Conservation (phyloP, 2,329 filamentous ascomycete species). For the Escovopsis sp. region DNA sequence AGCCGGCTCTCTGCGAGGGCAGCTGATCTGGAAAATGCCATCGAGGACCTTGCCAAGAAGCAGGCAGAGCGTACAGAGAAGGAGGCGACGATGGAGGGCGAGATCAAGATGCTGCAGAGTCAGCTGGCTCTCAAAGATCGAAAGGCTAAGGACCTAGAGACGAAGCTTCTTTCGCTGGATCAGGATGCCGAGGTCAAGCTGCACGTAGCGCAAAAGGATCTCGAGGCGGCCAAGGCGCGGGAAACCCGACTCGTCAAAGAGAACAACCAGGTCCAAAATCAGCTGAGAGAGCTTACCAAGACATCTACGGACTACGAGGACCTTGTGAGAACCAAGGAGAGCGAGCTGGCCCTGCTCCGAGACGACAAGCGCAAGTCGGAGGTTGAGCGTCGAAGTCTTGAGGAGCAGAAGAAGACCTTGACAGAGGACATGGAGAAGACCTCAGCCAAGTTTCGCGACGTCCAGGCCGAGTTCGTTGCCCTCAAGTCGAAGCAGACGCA, state of each 20-base stretch:
- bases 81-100: constrained; percentile 62
- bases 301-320: constrained; percentile 95
- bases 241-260: constrained; percentile 66
- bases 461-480: constrained; percentile 76
- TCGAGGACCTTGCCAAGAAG: constrained; percentile 53
- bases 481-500: constrained; percentile 73
- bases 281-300: constrained; percentile 72
- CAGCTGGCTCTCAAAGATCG: constrained; percentile 79
- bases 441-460: constrained; percentile 58
- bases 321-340: constrained; percentile 82
- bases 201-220: constrained; percentile 60
- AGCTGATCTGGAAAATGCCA: constrained; percentile 50
- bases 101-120: constrained; percentile 83
- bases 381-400: constrained; percentile 61
- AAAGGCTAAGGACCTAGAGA: constrained; percentile 76
- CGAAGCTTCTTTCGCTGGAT: constrained; percentile 67
- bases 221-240: constrained; percentile 56
- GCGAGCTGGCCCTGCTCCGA: constrained; percentile 72
- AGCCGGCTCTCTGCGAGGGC: constrained; percentile 53
- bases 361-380: constrained; percentile 73
- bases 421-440: constrained; percentile 65
- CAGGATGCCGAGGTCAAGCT: constrained; percentile 83
- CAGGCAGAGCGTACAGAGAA: constrained; percentile 61
- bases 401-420: constrained; percentile 61
- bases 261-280: constrained; percentile 67